Evolutionary conservation across 495 filamentous ascomycete species (phyloP), one percentile per base, ranked within the genome.

Genomic region (Neurospora sp.): DNA sequence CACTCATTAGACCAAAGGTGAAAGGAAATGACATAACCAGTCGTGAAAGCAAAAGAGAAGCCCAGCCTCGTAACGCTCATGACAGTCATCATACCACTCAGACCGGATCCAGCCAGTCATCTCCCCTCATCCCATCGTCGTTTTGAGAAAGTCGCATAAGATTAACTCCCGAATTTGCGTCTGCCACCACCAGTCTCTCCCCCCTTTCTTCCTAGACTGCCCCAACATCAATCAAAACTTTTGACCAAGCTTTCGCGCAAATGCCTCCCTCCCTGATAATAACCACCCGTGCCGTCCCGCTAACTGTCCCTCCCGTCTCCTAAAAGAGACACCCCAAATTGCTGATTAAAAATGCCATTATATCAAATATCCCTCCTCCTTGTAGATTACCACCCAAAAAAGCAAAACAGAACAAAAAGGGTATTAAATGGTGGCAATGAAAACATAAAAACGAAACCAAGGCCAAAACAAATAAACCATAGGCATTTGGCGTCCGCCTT

Each of bases 41-140:
- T 66, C 54, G 54, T 66, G 27, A 66, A 66, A 66, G 54, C 54
- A 66, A 66, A 66, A 66, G 54, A 66, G 54, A 66, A 66, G 54
- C 54, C 54, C 54, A 66, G 54, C 54, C 54, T 66, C 54, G 54
- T 66, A 35, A 66, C 54, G 54, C 54, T 66, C 54, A 66, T 66
- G 54, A 66, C 54, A 35, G 54, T 66, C 54, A 35, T 66, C 27
- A 14, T 66, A 66, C 54, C 54, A 66, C 14, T 66, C 54, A 66
- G 54, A 66, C 54, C 27, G 54, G 54, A 37, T 66, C 54, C 54
- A 66, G 27, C 54, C 54, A 66, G 54, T 66, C 27, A 66, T 66
- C 27, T 66, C 54, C 54, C 14, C 27, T 62, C 27, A 66, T 37
- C 54, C 23, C 54, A 66, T 16, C 27, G 27, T 35, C 54, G 5